These are phyloP conservation scores for Dioscorea cayenensis DNA, from an alignment of 116 monocot species.

Conservation along the genomic window DNA sequence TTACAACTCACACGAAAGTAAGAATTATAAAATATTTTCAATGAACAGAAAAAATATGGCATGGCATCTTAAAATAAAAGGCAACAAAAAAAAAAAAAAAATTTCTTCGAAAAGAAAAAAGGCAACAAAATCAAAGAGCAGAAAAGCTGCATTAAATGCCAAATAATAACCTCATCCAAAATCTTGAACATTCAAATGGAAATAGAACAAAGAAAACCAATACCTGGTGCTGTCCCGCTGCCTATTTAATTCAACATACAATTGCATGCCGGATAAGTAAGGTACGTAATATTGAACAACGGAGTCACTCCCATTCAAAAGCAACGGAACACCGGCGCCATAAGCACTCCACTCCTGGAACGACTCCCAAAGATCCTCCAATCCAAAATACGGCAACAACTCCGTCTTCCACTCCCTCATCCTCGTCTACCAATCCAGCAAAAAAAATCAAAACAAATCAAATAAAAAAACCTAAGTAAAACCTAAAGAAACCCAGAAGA, in stretches of 20 bases:
- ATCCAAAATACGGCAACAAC: conserved; percentile 31
- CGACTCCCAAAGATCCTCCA: conserved; percentile 69
- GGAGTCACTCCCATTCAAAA: conserved; percentile 41
- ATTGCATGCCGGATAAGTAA: conserved; percentile 72
- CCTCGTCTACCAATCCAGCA: conserved; percentile 25
- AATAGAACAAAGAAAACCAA: not conserved
- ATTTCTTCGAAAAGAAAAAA: not conserved
- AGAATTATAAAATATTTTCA: no score
- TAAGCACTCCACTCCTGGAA: conserved; percentile 86
- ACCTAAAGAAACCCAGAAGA: not conserved
- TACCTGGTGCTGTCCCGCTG: conserved; percentile 37
- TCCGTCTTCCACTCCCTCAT: conserved; percentile 41
- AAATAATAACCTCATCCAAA: not conserved
- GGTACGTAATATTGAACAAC: conserved; percentile 89
- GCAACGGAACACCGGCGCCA: conserved; percentile 70
- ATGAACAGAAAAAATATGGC: no score
- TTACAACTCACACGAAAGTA: no score
- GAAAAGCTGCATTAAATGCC: not conserved
- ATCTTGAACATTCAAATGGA: not conserved
- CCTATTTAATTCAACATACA: conserved; percentile 38
- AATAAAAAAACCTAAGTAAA: conserved; percentile 2
- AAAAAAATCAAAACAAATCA: not conserved
- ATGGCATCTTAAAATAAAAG: no score
- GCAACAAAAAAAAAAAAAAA: no score
- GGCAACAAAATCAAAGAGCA: not conserved